Evolutionary conservation across 768 basidiomycete genomes (phyloP), one percentile per base, ranked within the genome.

Genomic region (Chlorophyllum brunneum): DNA sequence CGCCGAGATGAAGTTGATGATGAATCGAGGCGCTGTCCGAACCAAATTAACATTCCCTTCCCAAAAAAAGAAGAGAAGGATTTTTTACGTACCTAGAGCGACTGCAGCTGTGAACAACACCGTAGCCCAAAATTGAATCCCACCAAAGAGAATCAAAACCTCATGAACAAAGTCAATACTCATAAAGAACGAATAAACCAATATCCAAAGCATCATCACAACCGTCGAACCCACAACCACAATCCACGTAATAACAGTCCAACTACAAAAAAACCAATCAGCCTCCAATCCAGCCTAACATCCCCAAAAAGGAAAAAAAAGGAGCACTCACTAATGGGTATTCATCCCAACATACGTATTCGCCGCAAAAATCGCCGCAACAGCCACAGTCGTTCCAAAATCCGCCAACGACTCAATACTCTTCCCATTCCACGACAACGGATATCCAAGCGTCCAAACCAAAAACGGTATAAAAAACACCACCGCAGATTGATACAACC

Each of bases 261-360:
- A 92, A 60, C 90, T 86, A 61, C 2, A 56, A 40, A 56, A 40
- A 59, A 38, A 61, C 40, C 26, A 61, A 51, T 59, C 68, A 57
- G 61, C 54, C 48, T 22, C 39, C 22, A 20, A 3, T 5, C 41
- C 41, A 43, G 16, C n/a, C n/a, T 54, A 55, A 54, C 49, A 40
- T n/a, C 38, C 26, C 31, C 30, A 22, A 39, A 26, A 22, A n/a
- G 49, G 42, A 58, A 39, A 54, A 37, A 55, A 37, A 61, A 37
- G 58, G 54, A 67, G 49, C 24, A 81, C 92, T 75, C 63, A 97
- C 85, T 95, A 95, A 57, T 86, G 74, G 13, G 86, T 94, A 65
- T 89, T 95, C 56, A 97, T 65, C 15, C 93, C 94, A 57, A 98
- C 91, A 62, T 86, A 97, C 42, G 82, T 75, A 64, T 97, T 98